These are phyloP conservation scores for Backusella psychrophila DNA, from an alignment of 192 early-diverging fungal species.

Conservation along the genomic window DNA sequence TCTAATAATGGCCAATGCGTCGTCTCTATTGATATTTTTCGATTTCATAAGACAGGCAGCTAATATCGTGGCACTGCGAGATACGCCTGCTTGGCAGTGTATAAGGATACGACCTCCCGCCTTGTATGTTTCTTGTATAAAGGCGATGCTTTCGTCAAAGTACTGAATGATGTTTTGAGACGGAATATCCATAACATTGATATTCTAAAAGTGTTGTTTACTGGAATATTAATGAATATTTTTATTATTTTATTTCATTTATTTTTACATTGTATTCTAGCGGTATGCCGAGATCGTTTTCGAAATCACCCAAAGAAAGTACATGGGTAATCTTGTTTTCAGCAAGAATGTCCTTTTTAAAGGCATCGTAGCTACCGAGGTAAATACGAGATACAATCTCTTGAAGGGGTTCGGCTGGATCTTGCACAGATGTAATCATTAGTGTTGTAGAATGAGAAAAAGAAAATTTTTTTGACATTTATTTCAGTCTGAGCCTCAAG, in stretches of 20 bases:
- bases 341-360: background rate
- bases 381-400: constrained; percentile 18
- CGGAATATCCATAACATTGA: constrained; percentile 55
- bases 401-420: background rate
- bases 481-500: no score
- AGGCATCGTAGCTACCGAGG: constrained; percentile 8
- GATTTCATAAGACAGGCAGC: constrained; percentile 70
- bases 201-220: constrained; percentile 5
- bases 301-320: constrained; percentile 18
- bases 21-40: constrained; percentile 36
- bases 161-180: constrained; percentile 69
- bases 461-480: background rate
- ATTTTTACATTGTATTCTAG: constrained; percentile 8
- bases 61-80: constrained; percentile 62
- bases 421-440: background rate
- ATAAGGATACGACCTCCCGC: constrained; percentile 58
- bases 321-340: constrained; percentile 26
- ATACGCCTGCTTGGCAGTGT: constrained; percentile 70
- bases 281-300: background rate
- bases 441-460: background rate
- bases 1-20: constrained; percentile 45
- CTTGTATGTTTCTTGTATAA: constrained; percentile 50
- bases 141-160: constrained; percentile 60
- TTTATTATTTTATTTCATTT: background rate
- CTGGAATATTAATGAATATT: background rate